Conservation (phyloP, 805 yeast species). For the Schizosaccharomyces osmophilus region DNA sequence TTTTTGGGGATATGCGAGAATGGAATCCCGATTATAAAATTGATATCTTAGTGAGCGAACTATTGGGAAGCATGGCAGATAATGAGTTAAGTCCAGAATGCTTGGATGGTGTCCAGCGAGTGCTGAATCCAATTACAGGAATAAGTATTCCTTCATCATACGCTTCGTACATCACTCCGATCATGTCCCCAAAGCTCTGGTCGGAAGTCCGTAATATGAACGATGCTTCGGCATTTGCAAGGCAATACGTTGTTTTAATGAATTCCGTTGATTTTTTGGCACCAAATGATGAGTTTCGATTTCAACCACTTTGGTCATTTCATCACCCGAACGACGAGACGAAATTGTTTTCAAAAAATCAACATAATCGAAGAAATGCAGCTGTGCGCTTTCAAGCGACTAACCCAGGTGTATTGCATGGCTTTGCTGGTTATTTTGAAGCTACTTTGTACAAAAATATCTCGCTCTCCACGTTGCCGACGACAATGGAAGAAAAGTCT, state of each 20-base stretch:
- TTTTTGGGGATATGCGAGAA: conserved; percentile 33
- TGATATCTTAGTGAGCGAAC: conserved; percentile 51
- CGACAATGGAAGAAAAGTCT: conserved; percentile 15
- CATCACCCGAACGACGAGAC: conserved; percentile 21
- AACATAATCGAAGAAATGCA: background rate
- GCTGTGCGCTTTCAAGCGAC: background rate
- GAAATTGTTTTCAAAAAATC: background rate
- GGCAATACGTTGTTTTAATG: conserved; percentile 24
- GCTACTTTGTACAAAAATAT: conserved; percentile 41
- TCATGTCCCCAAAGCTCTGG: conserved; percentile 31
- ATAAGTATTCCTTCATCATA: conserved; percentile 39
- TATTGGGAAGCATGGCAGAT: conserved; percentile 79
- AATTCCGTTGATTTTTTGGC: conserved; percentile 21
- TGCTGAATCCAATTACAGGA: conserved; percentile 21
- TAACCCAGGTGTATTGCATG: conserved; percentile 31
- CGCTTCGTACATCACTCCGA: conserved; percentile 40
- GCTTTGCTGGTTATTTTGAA: conserved; percentile 51
- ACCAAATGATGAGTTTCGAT: conserved; percentile 17
- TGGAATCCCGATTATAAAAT: conserved; percentile 21
- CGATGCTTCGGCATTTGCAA: conserved; percentile 9
- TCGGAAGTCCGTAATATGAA: conserved; percentile 7
- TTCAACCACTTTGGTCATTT: conserved; percentile 31
- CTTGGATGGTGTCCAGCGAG: conserved; percentile 20
- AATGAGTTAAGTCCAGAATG: conserved; percentile 80
- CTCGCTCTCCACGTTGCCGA: conserved; percentile 27